A percentile compares a stretch with the other conserved stretches of the same genome.
Evolutionary conservation across 2,329 filamentous ascomycete genomes (phyloP).

Genomic region (Colletotrichum melonis): DNA sequence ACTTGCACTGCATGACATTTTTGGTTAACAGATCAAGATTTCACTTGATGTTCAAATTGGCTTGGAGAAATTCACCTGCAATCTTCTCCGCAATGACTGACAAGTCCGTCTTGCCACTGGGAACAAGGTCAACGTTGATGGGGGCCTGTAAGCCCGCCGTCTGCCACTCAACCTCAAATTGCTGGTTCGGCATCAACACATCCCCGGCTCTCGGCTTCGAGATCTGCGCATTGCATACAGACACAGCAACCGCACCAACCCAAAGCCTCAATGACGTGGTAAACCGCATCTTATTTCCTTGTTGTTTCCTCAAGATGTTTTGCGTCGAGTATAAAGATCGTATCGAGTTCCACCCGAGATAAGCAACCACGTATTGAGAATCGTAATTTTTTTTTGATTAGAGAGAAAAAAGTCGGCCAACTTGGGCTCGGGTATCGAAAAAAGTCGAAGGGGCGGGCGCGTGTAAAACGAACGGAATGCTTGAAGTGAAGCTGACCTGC

Average conservation of each 20-base stretch:
- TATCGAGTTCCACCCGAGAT: background rate
- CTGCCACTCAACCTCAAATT: slow-evolving; percentile 38
- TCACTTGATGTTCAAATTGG: background rate
- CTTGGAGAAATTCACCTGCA: slow-evolving; percentile 31
- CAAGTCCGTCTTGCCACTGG: slow-evolving; percentile 32
- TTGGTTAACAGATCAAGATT: background rate
- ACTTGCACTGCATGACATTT: slow-evolving; percentile 32
- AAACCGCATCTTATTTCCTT: slow-evolving; percentile 23
- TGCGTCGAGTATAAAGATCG: background rate
- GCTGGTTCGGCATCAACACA: slow-evolving; percentile 27
- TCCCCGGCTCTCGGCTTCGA: slow-evolving; percentile 29
- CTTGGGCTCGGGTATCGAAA: slow-evolving; percentile 28
- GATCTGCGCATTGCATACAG: slow-evolving; percentile 35
- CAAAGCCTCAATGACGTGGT: slow-evolving; percentile 28
- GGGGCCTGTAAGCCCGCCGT: slow-evolving; percentile 38
- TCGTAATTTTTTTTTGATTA: slow-evolving; percentile 14
- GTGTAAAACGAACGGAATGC: slow-evolving; percentile 20
- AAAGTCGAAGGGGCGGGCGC: slow-evolving; percentile 2
- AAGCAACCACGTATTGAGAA: background rate
- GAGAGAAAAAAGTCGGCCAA: slow-evolving; percentile 8
- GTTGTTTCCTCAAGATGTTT: background rate
- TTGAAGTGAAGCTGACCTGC: slow-evolving; percentile 29
- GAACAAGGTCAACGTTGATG: slow-evolving; percentile 39
- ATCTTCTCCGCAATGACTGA: slow-evolving; percentile 38
- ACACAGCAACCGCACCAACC: slow-evolving; percentile 8